A percentile compares a stretch with the other conserved stretches of the same genome.
Conservation (phyloP, 768 basidiomycete genomes). For the Suillus weaverae region DNA sequence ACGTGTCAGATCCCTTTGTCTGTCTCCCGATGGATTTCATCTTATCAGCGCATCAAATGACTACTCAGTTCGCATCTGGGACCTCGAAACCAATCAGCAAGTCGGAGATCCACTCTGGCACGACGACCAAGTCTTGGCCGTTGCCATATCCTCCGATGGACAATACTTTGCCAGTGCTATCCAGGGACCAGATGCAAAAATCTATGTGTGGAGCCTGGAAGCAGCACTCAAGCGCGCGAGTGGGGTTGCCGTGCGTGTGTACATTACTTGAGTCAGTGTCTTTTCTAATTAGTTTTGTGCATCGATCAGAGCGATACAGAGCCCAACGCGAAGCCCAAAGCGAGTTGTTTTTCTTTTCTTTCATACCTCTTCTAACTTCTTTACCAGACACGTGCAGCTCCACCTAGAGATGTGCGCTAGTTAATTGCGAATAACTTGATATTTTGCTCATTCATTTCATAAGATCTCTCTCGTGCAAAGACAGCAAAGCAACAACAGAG, state of each 20-base stretch:
- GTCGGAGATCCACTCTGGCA: constrained; percentile 57
- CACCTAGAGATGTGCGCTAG: not conserved
- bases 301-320: not conserved
- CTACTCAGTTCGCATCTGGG: not conserved
- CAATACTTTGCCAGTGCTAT: constrained; percentile 71
- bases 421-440: too few species aligned
- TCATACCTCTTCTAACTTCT: too few species aligned
- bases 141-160: constrained; percentile 81
- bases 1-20: not conserved
- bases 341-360: not conserved
- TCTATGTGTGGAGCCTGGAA: constrained; percentile 81
- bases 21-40: not conserved
- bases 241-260: not conserved
- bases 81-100: not conserved
- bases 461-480: too few species aligned
- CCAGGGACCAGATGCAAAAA: constrained; percentile 63
- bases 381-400: too few species aligned
- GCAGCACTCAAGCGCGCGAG: not conserved
- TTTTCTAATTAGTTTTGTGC: not conserved
- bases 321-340: not conserved
- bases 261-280: not conserved
- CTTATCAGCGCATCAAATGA: not conserved
- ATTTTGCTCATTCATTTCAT: not conserved
- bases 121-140: constrained; percentile 70
- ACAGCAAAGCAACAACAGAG: not conserved